phyloP scores from a whole-genome alignment of 108 stramenopile species.

The Cyclotella choctawhatcheeana region DNA sequence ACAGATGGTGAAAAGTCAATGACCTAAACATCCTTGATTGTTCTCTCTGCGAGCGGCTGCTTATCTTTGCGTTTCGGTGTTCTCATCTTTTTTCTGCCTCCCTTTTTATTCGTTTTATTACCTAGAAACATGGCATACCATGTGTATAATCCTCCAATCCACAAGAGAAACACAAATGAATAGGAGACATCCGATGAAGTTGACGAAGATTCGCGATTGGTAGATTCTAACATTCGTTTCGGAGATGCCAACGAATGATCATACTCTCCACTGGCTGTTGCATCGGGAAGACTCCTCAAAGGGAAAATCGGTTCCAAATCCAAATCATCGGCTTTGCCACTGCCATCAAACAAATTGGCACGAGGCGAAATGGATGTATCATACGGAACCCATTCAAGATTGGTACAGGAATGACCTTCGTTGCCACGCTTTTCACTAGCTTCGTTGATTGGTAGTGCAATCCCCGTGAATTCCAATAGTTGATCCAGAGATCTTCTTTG shows the following conservation, averaged over 20 bases:
- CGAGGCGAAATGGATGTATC: constrained; percentile 74
- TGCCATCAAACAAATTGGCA: constrained; percentile 71
- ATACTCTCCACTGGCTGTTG: constrained; percentile 39
- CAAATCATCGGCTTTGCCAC: constrained; percentile 69
- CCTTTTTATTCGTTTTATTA: background rate
- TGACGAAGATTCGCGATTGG: constrained; percentile 2
- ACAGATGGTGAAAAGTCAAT: too few relatives aligned
- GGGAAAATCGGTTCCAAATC: constrained; percentile 85
- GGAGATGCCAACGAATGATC: too few relatives aligned
- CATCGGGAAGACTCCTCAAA: constrained; percentile 61
- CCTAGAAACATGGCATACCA: constrained; percentile 66
- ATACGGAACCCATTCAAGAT: constrained; percentile 73
- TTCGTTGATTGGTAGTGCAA: constrained; percentile 53
- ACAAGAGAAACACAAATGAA: constrained; percentile 56
- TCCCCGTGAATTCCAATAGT: constrained; percentile 68
- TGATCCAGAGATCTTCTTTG: constrained; percentile 78
- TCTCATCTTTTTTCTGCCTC: constrained; percentile 1
- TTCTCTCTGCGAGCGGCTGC: constrained; percentile 7
- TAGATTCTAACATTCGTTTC: too few relatives aligned
- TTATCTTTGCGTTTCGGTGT: constrained; percentile 11
- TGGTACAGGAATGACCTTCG: constrained; percentile 53
- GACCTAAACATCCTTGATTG: constrained; percentile 14
- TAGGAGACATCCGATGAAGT: constrained; percentile 34
- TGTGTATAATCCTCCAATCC: constrained; percentile 60
- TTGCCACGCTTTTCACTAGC: constrained; percentile 31